Base-by-base conservation (phyloP, 257 asterid genomes). In the Hygrophila difformis region DNA sequence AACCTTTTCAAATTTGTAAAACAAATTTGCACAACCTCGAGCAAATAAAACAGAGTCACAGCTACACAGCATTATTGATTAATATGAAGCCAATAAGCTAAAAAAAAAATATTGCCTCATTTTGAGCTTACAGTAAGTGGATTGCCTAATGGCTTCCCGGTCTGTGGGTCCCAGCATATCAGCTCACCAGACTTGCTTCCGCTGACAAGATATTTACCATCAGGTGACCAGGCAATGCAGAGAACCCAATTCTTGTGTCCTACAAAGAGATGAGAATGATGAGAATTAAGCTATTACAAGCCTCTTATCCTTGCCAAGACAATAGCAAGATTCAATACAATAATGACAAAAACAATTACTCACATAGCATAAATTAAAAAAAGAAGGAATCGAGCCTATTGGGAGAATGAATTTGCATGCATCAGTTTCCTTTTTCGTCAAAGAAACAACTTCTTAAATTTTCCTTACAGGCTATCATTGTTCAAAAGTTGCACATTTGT, bases 161-260 rank as follows among this genome's bases (percentile, higher is more conserved):
- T 77, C 63, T 61, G 77, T 0, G 93, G 82, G 53, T 89, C 91
- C 97, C 97, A 84, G 75, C 94, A 79, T 37, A 74, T 63, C 48
- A 89, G 72, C 65, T 85, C 93, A 49, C 96, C 96, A 54, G 91
- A 60, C 75, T 85, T 89, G 67, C 97, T 84, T 67, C 96, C 97
- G 60, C 96, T 85, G 15, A 79, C 93, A 57, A 85, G 97, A 70
- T 81, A 66, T 46, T 71, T 77, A 57, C 96, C 81, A 66, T 89
- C 96, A 13, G 94, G 91, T 22, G 97, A 79, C 97, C 96, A 89
- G 40, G 97, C 88, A 63, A 89, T 83, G 63, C 78, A 79, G 37
- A 89, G 94, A 57, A 85, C 96, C 94, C 94, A 89, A 65, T 85
- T 89, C 66, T 59, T 79, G 67, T 89, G 96, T 44, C 97, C 97